A percentile compares a stretch with the other conserved stretches of the same genome.
Evolutionary conservation across 345 rosid genomes (phyloP).

Genomic region (Salix purpurea): DNA sequence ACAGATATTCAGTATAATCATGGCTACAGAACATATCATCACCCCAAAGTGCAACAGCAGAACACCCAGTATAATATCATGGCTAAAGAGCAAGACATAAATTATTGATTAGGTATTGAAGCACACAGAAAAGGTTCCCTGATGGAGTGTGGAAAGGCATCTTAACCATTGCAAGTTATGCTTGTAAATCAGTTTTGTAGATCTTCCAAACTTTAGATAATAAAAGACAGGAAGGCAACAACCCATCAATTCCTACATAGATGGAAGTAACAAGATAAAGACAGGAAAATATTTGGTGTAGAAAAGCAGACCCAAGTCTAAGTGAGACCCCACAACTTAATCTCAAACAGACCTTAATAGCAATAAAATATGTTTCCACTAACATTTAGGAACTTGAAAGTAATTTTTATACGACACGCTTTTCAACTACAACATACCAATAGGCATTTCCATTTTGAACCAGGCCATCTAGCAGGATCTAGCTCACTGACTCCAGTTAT

Average conservation of each 20-base stretch:
- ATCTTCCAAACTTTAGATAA: neutral
- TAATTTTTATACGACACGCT: neutral
- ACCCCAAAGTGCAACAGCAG: neutral
- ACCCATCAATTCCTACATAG: neutral
- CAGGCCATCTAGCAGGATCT: conserved; percentile 90
- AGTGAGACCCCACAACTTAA: no score
- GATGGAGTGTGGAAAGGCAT: neutral
- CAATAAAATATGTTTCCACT: neutral
- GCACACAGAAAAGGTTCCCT: neutral
- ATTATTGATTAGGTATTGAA: neutral
- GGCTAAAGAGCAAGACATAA: neutral
- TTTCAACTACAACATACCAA: conserved; percentile 36
- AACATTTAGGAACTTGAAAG: neutral
- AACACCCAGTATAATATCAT: neutral
- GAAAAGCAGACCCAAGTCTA: neutral
- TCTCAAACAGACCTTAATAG: neutral
- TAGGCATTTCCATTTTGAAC: conserved; percentile 95
- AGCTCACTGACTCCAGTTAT: conserved; percentile 73
- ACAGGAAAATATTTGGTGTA: neutral
- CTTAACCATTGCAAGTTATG: neutral
- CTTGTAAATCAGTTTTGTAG: neutral
- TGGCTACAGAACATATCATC: neutral
- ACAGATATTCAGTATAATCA: neutral
- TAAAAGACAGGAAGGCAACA: neutral
- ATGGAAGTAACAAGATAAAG: neutral